phyloP scores from a whole-genome alignment of 2,329 filamentous ascomycete genomes.

The Canariomyces notabilis region DNA sequence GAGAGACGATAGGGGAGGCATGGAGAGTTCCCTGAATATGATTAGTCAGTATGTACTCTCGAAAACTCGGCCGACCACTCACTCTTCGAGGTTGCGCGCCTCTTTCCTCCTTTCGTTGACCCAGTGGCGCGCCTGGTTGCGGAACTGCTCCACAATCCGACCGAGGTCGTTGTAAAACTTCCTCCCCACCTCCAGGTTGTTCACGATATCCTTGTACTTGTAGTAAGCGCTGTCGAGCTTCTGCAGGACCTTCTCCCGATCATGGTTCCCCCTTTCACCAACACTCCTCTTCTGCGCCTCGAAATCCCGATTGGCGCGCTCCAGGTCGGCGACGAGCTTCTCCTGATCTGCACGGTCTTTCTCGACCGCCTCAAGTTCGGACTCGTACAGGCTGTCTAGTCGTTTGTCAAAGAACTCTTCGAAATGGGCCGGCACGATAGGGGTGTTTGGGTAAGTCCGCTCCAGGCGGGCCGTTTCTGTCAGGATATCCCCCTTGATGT shows the following conservation, averaged over 20 bases:
- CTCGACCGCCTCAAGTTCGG: conserved; percentile 65
- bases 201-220: conserved; percentile 94
- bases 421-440: conserved; percentile 83
- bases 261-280: conserved; percentile 56
- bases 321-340: conserved; percentile 61
- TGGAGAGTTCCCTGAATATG: conserved; percentile 42
- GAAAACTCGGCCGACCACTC: conserved; percentile 29
- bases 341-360: conserved; percentile 75
- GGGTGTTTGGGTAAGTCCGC: conserved; percentile 76
- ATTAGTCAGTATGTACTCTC: conserved; percentile 10
- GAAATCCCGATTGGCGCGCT: conserved; percentile 74
- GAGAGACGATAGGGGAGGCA: conserved; percentile 46
- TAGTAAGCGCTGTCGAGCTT: conserved; percentile 85
- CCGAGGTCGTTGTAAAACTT: conserved; percentile 98
- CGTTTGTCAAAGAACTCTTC: conserved; percentile 84
- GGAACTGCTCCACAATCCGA: conserved; percentile 75
- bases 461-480: conserved; percentile 80
- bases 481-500: conserved; percentile 80
- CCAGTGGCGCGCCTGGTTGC: conserved; percentile 73
- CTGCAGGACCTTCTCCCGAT: conserved; percentile 83
- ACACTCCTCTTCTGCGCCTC: conserved; percentile 63
- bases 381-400: conserved; percentile 69
- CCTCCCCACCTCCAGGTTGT: conserved; percentile 81
- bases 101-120: conserved; percentile 76
- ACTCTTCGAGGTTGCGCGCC: conserved; percentile 73